Conservation (phyloP, 805 yeast genomes). For the Myxozyma neglecta region DNA sequence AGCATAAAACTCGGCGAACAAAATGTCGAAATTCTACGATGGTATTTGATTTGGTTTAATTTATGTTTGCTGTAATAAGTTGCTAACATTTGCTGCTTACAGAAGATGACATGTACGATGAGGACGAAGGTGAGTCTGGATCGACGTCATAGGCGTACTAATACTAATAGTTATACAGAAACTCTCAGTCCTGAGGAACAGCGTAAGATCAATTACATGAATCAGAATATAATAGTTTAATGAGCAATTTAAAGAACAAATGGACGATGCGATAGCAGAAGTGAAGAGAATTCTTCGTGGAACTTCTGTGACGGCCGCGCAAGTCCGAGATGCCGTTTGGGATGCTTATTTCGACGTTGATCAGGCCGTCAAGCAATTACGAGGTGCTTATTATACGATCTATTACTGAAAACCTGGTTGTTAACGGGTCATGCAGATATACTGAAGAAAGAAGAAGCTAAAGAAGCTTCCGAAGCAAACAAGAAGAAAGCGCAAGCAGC, state of each 20-base stretch:
- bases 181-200: conserved; percentile 36
- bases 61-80: background rate
- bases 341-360: conserved; percentile 57
- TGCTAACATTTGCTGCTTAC: background rate
- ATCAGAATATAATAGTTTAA: background rate
- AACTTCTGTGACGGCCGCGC: conserved; percentile 49
- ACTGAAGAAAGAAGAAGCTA: conserved; percentile 22
- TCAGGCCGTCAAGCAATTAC: conserved; percentile 50
- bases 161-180: background rate
- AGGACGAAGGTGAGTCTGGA: conserved; percentile 20
- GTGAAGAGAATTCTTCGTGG: conserved; percentile 36
- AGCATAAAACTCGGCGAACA: background rate
- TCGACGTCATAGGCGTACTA: background rate
- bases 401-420: background rate
- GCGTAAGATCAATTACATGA: conserved; percentile 17
- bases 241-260: conserved; percentile 26
- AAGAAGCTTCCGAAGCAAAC: conserved; percentile 2
- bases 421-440: conserved; percentile 19
- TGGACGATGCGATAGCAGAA: conserved; percentile 31
- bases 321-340: conserved; percentile 60
- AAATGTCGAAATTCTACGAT: conserved; percentile 22
- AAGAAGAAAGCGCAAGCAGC: background rate
- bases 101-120: conserved; percentile 32
- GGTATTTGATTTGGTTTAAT: conserved; percentile 1
- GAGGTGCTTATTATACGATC: conserved; percentile 30